Evolutionary conservation across 441 rosid species (phyloP).

Genomic region (Erodium chrysanthum): DNA sequence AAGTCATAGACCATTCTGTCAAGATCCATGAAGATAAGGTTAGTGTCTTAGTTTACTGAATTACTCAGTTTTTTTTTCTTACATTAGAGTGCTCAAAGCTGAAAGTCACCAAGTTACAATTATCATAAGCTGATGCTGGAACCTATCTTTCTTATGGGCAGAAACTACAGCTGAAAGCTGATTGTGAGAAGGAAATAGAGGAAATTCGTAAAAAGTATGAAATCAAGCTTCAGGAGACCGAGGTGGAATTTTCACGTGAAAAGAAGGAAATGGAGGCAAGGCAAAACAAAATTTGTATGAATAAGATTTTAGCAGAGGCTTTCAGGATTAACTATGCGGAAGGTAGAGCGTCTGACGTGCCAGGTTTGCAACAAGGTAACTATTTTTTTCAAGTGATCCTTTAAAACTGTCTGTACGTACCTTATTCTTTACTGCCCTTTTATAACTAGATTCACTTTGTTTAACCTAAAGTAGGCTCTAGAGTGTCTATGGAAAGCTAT

Average conservation of each 20-base stretch:
- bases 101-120: no score
- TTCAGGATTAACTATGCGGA: slow-evolving; percentile 53
- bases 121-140: slow-evolving; percentile 10
- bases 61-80: slow-evolving; percentile 13
- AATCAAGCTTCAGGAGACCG: slow-evolving; percentile 36
- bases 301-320: slow-evolving; percentile 65
- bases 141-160: slow-evolving; percentile 26
- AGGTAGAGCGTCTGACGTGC: slow-evolving; percentile 23
- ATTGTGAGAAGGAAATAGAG: slow-evolving; percentile 56
- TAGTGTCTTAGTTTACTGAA: slow-evolving; percentile 22
- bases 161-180: slow-evolving; percentile 39
- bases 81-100: background rate
- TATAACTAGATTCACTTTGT: background rate
- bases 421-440: background rate
- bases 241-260: slow-evolving; percentile 33
- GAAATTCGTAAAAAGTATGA: slow-evolving; percentile 53
- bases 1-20: slow-evolving; percentile 37
- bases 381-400: slow-evolving; percentile 3
- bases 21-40: slow-evolving; percentile 45
- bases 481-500: background rate
- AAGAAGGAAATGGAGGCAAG: slow-evolving; percentile 34
- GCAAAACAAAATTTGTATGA: slow-evolving; percentile 37
- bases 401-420: background rate
- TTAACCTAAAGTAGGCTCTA: background rate
- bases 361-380: slow-evolving; percentile 40